These are phyloP conservation scores for Neltuma alba DNA, from an alignment of 306 rosid species.

Conservation along the genomic window DNA sequence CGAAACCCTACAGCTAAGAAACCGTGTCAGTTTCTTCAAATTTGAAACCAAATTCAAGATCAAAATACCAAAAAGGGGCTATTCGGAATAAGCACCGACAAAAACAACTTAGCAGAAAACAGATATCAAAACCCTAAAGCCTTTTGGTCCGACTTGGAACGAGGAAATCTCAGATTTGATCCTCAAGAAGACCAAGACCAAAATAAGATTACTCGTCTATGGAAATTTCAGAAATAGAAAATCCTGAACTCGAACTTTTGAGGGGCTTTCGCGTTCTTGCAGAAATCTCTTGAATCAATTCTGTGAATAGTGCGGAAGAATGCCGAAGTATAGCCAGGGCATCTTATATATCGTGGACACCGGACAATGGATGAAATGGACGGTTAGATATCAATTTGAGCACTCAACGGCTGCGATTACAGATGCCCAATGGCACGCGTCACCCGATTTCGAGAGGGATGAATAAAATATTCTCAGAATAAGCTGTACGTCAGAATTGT, in stretches of 20 bases:
- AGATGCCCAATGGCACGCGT: conserved; percentile 38
- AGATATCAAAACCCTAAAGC: conserved; percentile 51
- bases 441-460: not conserved
- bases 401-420: conserved; percentile 34
- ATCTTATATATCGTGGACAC: conserved; percentile 18
- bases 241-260: conserved; percentile 17
- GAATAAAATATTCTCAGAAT: not conserved
- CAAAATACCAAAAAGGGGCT: not conserved
- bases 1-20: conserved; percentile 36
- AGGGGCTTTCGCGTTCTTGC: conserved; percentile 10
- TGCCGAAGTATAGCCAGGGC: not conserved
- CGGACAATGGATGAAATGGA: conserved; percentile 14
- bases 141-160: conserved; percentile 15
- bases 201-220: conserved; percentile 5
- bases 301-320: not conserved
- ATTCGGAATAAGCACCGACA: conserved; percentile 27
- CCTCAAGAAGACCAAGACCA: conserved; percentile 6
- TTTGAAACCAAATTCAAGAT: conserved; percentile 6
- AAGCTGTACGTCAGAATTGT: not conserved
- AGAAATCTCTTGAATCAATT: conserved; percentile 21
- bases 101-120: conserved; percentile 24
- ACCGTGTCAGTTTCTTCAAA: conserved; percentile 12
- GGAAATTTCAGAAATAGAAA: conserved; percentile 31
- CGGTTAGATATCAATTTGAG: conserved; percentile 13
- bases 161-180: conserved; percentile 27